phyloP scores from a whole-genome alignment of 1,284 basidiomycete genomes.

The Fistulinella cinereoalba region DNA sequence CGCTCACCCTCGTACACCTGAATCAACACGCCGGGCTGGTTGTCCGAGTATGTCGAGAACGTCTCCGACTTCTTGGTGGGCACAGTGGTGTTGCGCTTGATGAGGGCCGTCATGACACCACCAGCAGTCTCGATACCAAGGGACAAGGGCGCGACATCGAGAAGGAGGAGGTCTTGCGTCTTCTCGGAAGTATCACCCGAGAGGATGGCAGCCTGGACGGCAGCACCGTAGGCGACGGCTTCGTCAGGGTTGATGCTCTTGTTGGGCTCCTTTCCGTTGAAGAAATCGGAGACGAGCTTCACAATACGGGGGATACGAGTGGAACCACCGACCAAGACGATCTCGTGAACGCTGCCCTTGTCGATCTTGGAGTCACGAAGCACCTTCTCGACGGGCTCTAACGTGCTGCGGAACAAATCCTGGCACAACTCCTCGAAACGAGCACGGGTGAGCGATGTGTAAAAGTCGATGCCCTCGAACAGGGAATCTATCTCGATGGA shows the following conservation, averaged over 20 bases:
- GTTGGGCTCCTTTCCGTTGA: slow-evolving; percentile 96
- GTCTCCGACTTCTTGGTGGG: slow-evolving; percentile 99
- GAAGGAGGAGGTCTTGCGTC: slow-evolving; percentile 93
- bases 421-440: slow-evolving; percentile 99
- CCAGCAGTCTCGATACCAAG: slow-evolving; percentile 99
- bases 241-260: slow-evolving; percentile 99
- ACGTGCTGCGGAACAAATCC: slow-evolving; percentile 94
- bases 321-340: slow-evolving; percentile 97
- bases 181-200: slow-evolving; percentile 98
- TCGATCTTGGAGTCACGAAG: slow-evolving; percentile 98
- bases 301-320: slow-evolving; percentile 98
- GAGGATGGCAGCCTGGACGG: slow-evolving; percentile 98
- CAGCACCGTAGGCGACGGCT: slow-evolving; percentile 98
- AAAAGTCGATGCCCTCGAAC: slow-evolving; percentile 98
- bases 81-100: slow-evolving; percentile 98
- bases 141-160: slow-evolving; percentile 96
- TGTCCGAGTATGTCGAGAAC: slow-evolving; percentile 99
- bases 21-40: slow-evolving; percentile 98
- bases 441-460: slow-evolving; percentile 96
- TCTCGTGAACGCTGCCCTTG: slow-evolving; percentile 93
- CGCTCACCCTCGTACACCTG: slow-evolving; percentile 99
- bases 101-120: slow-evolving; percentile 97
- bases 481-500: slow-evolving; percentile 98
- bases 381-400: slow-evolving; percentile 98
- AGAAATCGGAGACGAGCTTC: slow-evolving; percentile 98